Evolutionary conservation across 2,329 filamentous ascomycete species (phyloP), one percentile per base, ranked within the genome.

Genomic region (Diaporthe ampelina): DNA sequence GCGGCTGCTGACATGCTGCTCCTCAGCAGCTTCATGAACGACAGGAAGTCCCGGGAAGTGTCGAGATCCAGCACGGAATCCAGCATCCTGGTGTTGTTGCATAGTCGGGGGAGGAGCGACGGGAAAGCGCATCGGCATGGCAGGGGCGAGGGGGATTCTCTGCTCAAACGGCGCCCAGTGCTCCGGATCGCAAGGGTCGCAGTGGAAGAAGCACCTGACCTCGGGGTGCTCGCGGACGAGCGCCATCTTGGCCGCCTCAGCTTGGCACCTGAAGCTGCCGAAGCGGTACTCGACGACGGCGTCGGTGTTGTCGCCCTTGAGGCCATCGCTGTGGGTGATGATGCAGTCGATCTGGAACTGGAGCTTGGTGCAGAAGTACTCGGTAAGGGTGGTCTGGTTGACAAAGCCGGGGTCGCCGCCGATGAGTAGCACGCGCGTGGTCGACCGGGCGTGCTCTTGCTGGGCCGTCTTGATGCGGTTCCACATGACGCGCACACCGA

Each of bases 211-310:
- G 24, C 77, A 78, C 48, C 75, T 67, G 43, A 79, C 74, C 21
- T 76, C 57, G 10, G 57, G 59, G 21, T 77, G 78, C 76, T 81
- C 80, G 48, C 80, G 70, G 15, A 75, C 68, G 4, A 82, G 65
- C 0, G 81, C 78, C 78, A 81, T 80, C 48, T 81, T 80, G 3
- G 85, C 88, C 69, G 86, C 84, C 80, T 89, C 85, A 0, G 88
- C 84, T 83, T 91, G 89, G 80, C 86, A 88, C 0, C 88, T 85
- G 74, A 85, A 91, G 72, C 88, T 89, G 0, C 87, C 88, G 76
- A 91, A 91, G 15, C 85, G 83, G 76, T 86, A 88, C 82, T 90
- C 88, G 19, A 88, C 76, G 2, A 86, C 82, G 45, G 72, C 72
- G 26, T 45, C 63, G 29, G 48, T 52, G n/a, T 35, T 71, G 73